Evolutionary conservation across 352 stramenopile genomes (phyloP), one percentile per base, ranked within the genome.

Genomic region (Phytopythium delawarense): DNA sequence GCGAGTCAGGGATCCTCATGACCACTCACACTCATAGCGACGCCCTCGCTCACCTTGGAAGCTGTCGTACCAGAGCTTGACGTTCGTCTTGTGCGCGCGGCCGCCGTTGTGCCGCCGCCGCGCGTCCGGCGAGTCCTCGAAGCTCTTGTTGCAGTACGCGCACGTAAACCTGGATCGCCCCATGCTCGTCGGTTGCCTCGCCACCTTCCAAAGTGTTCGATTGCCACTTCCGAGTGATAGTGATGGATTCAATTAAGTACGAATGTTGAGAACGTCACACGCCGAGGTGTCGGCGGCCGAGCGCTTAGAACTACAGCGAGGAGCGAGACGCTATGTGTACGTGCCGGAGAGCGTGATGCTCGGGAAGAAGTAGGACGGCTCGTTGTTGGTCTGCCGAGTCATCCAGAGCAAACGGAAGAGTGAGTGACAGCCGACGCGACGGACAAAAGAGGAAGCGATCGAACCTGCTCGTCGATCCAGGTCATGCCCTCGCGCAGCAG

Each of bases 401-500:
- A 65, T 4, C 4, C n/a, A 42, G 7, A 49, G 50, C 25, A 51
- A n/a, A 20, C n/a, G 1, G 9, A 12, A 3, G 48, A 34, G 50
- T 67, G 21, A 69, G 35, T 52, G 32, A 51, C 30, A 30, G 25
- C 23, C n/a, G 21, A 32, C 23, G 30, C 9, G n/a, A 57, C 28
- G 9, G 12, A 50, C 7, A 18, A 44, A 12, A 5, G 44, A 39
- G 18, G 13, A 39, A 35, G 9, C 35, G 35, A 15, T 4, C 54
- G 23, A 32, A 95, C 83, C 81, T 97, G 79, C 35, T 96, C 81
- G 71, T 99, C 97, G 32, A 99, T 65, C 97, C 97, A 99, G 35
- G 90, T 96, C 92, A 99, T 99, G 52, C 96, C 95, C 71, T 98
- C 90, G 30, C 86, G 75, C 20, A 98, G 67, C 39, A 99, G 78